Base-by-base conservation (phyloP, 1,284 basidiomycete species). In the Apiotrichum siamense region DNA sequence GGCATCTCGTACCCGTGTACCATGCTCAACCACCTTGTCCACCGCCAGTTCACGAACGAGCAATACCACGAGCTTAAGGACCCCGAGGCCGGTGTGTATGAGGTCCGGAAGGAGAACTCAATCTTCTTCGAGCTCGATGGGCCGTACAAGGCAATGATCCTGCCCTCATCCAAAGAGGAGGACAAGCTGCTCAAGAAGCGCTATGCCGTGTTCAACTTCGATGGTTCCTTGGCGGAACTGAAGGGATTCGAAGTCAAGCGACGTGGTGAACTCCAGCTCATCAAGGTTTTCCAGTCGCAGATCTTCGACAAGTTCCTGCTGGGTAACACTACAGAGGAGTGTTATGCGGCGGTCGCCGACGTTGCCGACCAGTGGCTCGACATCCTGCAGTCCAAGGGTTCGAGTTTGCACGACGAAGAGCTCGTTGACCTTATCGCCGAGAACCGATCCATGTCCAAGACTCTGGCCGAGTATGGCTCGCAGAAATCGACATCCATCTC, bases 81-180 rank as follows among this genome's bases (percentile, higher is more conserved):
- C 70, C 81, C 83, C 23, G 82, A 85, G 46, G 86, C 85, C 0
- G 91, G 92, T 23, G 81, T 83, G 51, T 97, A 97, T 75, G 78
- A 80, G 24, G 77, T 98, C 18, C 88, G 89, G 61, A 90, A 85
- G 74, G 96, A 98, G 74, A 98, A 99, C 76, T 96, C 91, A n/a
- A 99, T 99, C 75, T 99, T 98, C 78, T 98, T 99, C 77, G 96
- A 99, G 73, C 80, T 99, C 50, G 96, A 99, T 66, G 96, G 96
- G 1, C 96, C 96, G 0, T 98, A 98, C 77, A 89, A 85, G 62
- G 96, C 96, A 7, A 99, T 99, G 96, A 97, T 98, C 63, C 80
- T 99, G 25, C 96, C 96, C 2, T 96, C 92, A 7, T 98, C 94
- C 3, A 99, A 99, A 67, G 96, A 99, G 74, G 96, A 99, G 74